A percentile compares a stretch with the other conserved stretches of the same genome.
These are phyloP conservation scores for Tricholoma terreum DNA, from an alignment of 768 basidiomycete species.

Conservation along the genomic window DNA sequence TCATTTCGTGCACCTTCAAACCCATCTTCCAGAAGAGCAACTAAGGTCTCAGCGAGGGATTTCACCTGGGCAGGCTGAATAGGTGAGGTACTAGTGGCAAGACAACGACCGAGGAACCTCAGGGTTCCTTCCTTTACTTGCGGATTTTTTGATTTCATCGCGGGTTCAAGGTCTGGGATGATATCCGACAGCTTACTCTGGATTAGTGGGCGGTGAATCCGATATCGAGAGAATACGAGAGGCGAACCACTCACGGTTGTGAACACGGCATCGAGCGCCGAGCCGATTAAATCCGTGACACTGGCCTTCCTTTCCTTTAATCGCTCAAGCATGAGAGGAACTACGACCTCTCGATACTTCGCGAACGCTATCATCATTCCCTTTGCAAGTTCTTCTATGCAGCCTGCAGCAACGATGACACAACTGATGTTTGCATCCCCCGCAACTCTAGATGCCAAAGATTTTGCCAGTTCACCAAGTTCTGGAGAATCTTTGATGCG, in stretches of 20 bases:
- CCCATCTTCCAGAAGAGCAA: conserved; percentile 78
- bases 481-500: conserved; percentile 80
- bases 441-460: conserved; percentile 77
- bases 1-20: conserved; percentile 87
- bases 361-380: conserved; percentile 75
- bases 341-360: conserved; percentile 65
- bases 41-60: conserved; percentile 72
- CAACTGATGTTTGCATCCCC: conserved; percentile 94
- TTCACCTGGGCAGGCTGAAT: conserved; percentile 78
- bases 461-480: conserved; percentile 70
- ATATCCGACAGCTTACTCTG: conserved; percentile 81
- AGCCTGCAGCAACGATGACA: conserved; percentile 83
- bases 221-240: conserved; percentile 1
- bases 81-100: conserved; percentile 66
- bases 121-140: conserved; percentile 93
- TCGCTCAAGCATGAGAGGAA: conserved; percentile 79
- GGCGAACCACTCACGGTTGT: conserved; percentile 57
- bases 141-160: conserved; percentile 88
- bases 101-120: conserved; percentile 79
- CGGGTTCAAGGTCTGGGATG: conserved; percentile 74
- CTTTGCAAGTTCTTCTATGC: conserved; percentile 83
- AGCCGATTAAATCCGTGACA: conserved; percentile 86
- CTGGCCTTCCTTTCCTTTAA: conserved; percentile 91
- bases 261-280: conserved; percentile 87
- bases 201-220: conserved; percentile 8